A percentile compares a stretch with the other conserved stretches of the same genome.
These are phyloP conservation scores for Geotrichum fermentans DNA, from an alignment of 1,139 yeast genomes.

Conservation along the genomic window DNA sequence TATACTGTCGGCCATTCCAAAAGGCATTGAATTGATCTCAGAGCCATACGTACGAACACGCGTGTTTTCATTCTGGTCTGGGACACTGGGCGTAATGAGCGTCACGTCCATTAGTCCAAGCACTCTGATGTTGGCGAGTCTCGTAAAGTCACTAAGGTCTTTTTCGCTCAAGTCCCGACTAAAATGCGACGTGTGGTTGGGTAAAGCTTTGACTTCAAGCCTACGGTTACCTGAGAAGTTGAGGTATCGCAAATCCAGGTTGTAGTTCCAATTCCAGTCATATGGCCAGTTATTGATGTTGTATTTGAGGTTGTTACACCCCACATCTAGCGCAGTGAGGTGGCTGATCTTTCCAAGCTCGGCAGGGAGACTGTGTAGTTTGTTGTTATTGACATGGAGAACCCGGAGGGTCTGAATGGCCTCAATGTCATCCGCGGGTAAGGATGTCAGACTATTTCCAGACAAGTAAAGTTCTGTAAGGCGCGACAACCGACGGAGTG, in stretches of 20 bases:
- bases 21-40: slow-evolving; percentile 67
- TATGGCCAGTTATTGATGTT: slow-evolving; percentile 92
- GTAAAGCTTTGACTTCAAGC: slow-evolving; percentile 70
- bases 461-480: slow-evolving; percentile 68
- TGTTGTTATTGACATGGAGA: slow-evolving; percentile 74
- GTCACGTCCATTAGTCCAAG: slow-evolving; percentile 94
- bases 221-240: slow-evolving; percentile 90
- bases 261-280: slow-evolving; percentile 97
- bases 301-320: slow-evolving; percentile 83
- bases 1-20: slow-evolving; percentile 86
- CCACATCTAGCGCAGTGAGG: slow-evolving; percentile 76
- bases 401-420: slow-evolving; percentile 53
- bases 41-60: slow-evolving; percentile 91
- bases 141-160: slow-evolving; percentile 73
- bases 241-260: slow-evolving; percentile 66
- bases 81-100: slow-evolving; percentile 71
- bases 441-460: slow-evolving; percentile 72
- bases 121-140: slow-evolving; percentile 62
- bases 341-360: slow-evolving; percentile 71
- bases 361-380: slow-evolving; percentile 81
- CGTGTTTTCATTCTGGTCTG: slow-evolving; percentile 78
- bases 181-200: slow-evolving; percentile 39
- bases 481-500: slow-evolving; percentile 52
- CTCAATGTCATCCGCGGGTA: slow-evolving; percentile 84
- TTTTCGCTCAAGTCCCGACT: slow-evolving; percentile 23